These are phyloP conservation scores for Penicillium lividum DNA, from an alignment of 495 filamentous ascomycete genomes.

Conservation along the genomic window DNA sequence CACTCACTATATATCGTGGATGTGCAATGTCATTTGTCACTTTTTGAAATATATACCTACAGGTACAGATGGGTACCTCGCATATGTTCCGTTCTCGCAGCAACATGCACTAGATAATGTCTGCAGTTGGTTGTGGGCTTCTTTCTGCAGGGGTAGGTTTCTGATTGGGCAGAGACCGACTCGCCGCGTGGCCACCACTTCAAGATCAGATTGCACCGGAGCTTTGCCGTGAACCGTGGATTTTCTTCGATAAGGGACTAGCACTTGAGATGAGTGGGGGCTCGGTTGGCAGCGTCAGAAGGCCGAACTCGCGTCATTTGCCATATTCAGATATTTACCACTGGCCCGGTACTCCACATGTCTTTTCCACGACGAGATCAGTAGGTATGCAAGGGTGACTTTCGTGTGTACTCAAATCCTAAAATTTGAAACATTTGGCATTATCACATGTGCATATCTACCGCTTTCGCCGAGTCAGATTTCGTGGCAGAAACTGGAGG, in stretches of 20 bases:
- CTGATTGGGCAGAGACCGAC: constrained; percentile 2
- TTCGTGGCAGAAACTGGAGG: background rate
- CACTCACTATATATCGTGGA: background rate
- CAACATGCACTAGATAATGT: background rate
- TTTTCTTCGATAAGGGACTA: background rate
- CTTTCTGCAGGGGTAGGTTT: background rate
- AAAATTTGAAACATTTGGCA: no score
- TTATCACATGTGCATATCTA: background rate
- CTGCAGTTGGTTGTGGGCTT: background rate
- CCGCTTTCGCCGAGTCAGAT: background rate
- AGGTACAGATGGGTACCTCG: background rate
- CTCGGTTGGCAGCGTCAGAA: no score
- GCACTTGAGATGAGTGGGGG: no score
- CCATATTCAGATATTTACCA: no score
- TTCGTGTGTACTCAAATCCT: no score
- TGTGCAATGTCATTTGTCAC: background rate
- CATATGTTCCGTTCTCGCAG: background rate
- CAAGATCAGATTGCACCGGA: constrained; percentile 1
- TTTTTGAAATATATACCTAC: background rate
- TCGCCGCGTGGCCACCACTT: background rate
- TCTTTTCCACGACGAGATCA: no score
- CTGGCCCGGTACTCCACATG: no score
- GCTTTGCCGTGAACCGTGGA: background rate
- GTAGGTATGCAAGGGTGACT: background rate
- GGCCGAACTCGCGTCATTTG: no score